Base-by-base conservation (phyloP, 176 grass and related monocot genomes). In the Oryza longistaminata region DNA sequence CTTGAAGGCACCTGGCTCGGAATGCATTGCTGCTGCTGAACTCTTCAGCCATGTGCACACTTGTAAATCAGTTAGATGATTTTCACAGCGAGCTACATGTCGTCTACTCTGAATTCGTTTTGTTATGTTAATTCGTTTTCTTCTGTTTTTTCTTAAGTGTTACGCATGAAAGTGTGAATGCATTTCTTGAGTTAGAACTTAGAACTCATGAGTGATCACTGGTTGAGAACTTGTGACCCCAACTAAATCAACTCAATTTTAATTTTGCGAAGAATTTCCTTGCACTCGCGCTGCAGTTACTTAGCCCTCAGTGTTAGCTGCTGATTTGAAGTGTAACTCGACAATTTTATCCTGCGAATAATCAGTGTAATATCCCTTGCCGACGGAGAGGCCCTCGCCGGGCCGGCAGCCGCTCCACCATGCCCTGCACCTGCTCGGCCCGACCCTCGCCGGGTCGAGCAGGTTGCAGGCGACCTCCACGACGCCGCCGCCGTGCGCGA, bases 381-480 rank as follows among this genome's bases (percentile, higher is more conserved):
- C 93, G 12, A 81, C 87, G 27, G 25, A 14, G 61, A 98, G 17
- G 1, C 83, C 96, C 44, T 87, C 43, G n/a, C 71, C 87, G 0
- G n/a, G n/a, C n/a, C 74, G 0, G 91, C 87, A 95, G 87, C 21
- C 61, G 82, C 72, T 48, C 22, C 17, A 93, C 91, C 66, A 48
- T 87, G 12, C 53, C 64, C 80, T 93, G 93, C 27, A 98, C 95
- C 71, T 87, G 85, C 21, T 44, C 80, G 1, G 89, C 87, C 3
- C 85, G 3, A 85, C 87, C 17, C 13, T 61, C 21, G 13, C 74
- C 11, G 87, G 87, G 37, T 98, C 87, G 7, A 90, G 96, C 83
- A 93, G 75, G 83, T 95, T 91, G 53, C 91, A 98, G 4, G 96
- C 93, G 1, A 98, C 89, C 77, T 98, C 96, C 0, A 89, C 16